Evolutionary conservation across 148 eudicot genomes (phyloP).

Genomic region (Salicornia ramosissima): DNA sequence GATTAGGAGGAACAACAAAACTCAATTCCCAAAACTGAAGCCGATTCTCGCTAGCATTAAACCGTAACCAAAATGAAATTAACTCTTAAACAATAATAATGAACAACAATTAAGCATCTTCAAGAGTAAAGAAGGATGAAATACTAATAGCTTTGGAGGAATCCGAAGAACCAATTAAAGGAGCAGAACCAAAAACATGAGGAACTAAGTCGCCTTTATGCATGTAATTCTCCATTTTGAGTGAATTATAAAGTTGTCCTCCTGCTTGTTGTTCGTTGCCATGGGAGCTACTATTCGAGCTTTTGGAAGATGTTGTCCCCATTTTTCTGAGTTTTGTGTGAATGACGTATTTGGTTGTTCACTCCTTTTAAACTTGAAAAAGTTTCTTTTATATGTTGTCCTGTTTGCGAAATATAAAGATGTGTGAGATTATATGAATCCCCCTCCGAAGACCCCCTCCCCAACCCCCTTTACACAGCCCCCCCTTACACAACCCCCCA

Average conservation of each 20-base stretch:
- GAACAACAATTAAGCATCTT: neutral
- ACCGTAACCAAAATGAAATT: neutral
- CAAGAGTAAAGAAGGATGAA: neutral
- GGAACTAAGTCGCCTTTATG: slow-evolving; percentile 57
- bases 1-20: slow-evolving; percentile 91
- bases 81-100: neutral
- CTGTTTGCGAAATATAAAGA: neutral
- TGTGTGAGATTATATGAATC: neutral
- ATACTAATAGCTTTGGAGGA: slow-evolving; percentile 61
- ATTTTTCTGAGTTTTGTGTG: slow-evolving; percentile 21
- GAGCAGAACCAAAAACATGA: slow-evolving; percentile 85
- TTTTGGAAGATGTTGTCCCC: slow-evolving; percentile 70
- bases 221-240: slow-evolving; percentile 69
- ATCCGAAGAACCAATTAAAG: slow-evolving; percentile 90
- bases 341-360: no score
- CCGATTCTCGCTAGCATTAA: slow-evolving; percentile 60
- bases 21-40: slow-evolving; percentile 89
- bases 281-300: slow-evolving; percentile 36
- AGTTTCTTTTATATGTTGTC: neutral
- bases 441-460: no score
- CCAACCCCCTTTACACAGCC: no score
- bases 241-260: slow-evolving; percentile 80
- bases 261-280: slow-evolving; percentile 54
- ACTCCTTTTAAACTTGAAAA: no score
- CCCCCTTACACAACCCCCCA: no score